Conservation (phyloP, 2,329 filamentous ascomycete genomes). For the Emmonsia crescens region DNA sequence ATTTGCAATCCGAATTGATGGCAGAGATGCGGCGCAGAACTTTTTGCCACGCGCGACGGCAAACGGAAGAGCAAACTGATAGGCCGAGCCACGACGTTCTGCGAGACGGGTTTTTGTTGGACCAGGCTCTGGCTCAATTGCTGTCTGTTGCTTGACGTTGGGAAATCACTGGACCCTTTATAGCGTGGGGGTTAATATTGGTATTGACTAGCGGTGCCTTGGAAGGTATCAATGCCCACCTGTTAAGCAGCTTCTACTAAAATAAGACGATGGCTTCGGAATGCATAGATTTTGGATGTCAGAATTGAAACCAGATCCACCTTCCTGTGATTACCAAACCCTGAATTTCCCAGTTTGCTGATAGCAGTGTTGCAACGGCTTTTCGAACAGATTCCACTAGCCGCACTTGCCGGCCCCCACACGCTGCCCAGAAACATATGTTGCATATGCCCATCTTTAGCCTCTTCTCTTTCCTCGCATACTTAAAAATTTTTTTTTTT, state of each 20-base stretch:
- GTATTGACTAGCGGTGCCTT: background rate
- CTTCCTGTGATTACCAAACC: background rate
- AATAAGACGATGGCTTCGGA: background rate
- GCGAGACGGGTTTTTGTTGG: background rate
- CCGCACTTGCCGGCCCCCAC: background rate
- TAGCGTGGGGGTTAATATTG: background rate
- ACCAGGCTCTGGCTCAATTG: background rate
- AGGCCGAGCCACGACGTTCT: background rate
- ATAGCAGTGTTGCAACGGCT: background rate
- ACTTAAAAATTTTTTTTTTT: background rate
- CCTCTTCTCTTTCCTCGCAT: too few species aligned
- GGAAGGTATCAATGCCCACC: background rate
- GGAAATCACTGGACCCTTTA: background rate
- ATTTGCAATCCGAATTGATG: background rate
- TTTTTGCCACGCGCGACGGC: background rate
- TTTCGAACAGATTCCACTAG: background rate
- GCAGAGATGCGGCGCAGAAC: background rate
- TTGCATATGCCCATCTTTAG: too few species aligned
- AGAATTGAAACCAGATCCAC: background rate
- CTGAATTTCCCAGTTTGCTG: background rate
- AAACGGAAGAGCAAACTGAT: background rate
- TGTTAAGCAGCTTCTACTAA: too few species aligned
- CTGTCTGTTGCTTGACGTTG: background rate
- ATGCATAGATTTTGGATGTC: background rate
- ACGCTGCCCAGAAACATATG: too few species aligned